Evolutionary conservation across 2,329 filamentous ascomycete genomes (phyloP).

Genomic region (Sporothrix pallida): DNA sequence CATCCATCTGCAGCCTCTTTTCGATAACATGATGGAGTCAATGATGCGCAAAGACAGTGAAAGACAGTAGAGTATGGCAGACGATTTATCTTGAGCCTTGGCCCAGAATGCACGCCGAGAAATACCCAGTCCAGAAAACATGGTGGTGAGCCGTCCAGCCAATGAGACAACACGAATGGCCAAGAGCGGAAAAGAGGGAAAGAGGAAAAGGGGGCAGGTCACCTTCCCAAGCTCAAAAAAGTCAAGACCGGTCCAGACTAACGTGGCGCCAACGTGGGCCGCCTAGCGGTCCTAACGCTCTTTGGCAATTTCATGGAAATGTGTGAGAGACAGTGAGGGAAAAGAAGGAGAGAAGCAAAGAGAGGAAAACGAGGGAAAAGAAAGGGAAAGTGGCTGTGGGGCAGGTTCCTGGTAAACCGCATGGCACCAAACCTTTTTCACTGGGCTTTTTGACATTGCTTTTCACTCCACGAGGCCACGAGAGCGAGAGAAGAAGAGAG

Average conservation of each 20-base stretch:
- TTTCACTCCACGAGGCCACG: not conserved
- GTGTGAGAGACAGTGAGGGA: not conserved
- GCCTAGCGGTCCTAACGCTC: conserved; percentile 17
- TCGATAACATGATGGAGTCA: not conserved
- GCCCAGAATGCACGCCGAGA: not conserved
- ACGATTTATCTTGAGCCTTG: not conserved
- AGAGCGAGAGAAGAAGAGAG: not conserved
- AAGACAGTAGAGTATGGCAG: not conserved
- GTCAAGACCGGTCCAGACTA: conserved; percentile 17
- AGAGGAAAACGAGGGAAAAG: not conserved
- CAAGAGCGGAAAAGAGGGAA: not conserved
- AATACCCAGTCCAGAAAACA: not conserved
- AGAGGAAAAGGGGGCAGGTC: not conserved
- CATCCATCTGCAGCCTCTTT: not conserved
- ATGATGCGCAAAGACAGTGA: not conserved
- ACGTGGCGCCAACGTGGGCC: conserved; percentile 9
- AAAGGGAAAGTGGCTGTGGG: not conserved
- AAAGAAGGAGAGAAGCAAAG: not conserved
- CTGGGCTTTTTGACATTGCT: not conserved
- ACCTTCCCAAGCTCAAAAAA: not conserved
- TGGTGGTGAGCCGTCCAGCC: not conserved
- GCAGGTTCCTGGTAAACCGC: not conserved
- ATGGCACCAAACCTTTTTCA: conserved; percentile 27
- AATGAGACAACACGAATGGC: conserved; percentile 10
- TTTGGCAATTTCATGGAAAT: conserved; percentile 16